These are phyloP conservation scores for Starmerella asiatica DNA, from an alignment of 805 yeast species.

Conservation along the genomic window DNA sequence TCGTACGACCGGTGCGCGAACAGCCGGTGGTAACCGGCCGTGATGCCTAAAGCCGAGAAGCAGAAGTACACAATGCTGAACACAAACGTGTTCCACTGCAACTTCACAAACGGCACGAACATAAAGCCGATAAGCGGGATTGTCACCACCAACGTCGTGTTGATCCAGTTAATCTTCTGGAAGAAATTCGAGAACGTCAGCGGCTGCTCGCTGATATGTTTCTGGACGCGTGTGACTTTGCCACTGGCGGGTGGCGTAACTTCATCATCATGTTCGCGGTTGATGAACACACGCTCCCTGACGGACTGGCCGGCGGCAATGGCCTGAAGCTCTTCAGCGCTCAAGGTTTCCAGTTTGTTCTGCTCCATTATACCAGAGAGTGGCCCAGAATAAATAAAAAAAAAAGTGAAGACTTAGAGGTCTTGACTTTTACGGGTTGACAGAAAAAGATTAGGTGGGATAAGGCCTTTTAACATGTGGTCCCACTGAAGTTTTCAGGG, in stretches of 20 bases:
- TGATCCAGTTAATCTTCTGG: slow-evolving; percentile 63
- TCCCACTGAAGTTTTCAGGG: no score
- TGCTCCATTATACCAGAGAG: background rate
- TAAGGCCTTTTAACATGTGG: no score
- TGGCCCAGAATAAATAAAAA: background rate
- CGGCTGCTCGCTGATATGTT: slow-evolving; percentile 57
- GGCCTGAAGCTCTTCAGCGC: slow-evolving; percentile 26
- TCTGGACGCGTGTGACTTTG: slow-evolving; percentile 19
- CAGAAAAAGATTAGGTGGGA: background rate
- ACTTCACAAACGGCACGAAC: slow-evolving; percentile 33
- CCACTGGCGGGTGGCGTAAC: slow-evolving; percentile 14
- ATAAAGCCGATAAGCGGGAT: slow-evolving; percentile 41
- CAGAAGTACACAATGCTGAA: slow-evolving; percentile 45
- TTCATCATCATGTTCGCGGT: slow-evolving; percentile 18
- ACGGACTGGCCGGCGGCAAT: slow-evolving; percentile 26
- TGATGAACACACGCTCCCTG: slow-evolving; percentile 23
- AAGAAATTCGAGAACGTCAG: slow-evolving; percentile 64
- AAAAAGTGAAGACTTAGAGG: background rate
- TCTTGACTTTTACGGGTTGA: background rate
- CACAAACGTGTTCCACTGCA: slow-evolving; percentile 38
- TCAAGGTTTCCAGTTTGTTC: slow-evolving; percentile 19
- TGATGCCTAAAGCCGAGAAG: slow-evolving; percentile 55
- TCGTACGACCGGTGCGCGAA: slow-evolving; percentile 52
- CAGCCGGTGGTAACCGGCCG: slow-evolving; percentile 72
- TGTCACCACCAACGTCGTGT: slow-evolving; percentile 41